phyloP scores from a whole-genome alignment of 768 basidiomycete genomes.

The Russula earlei region DNA sequence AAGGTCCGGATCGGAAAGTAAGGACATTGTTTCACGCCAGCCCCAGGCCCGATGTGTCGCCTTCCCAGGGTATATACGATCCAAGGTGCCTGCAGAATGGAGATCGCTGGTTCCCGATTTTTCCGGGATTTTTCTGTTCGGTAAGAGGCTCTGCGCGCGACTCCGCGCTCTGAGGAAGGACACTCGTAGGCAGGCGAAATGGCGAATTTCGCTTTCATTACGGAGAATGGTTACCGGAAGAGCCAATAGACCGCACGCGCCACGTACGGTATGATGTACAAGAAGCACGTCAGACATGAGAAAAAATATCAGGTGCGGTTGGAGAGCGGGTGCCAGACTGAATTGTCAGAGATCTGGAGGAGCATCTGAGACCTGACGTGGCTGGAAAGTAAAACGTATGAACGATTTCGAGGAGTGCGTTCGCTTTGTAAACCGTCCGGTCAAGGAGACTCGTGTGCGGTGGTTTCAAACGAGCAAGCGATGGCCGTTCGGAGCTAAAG shows the following conservation, averaged over 20 bases:
- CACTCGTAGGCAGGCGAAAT: background rate
- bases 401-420: background rate
- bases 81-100: background rate
- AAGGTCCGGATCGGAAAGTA: background rate
- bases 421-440: background rate
- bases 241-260: background rate
- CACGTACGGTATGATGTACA: constrained; percentile 12
- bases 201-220: background rate
- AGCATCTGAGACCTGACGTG: background rate
- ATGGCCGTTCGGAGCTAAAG: background rate
- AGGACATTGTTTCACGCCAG: background rate
- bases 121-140: background rate
- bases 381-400: background rate
- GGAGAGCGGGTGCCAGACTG: constrained; percentile 3
- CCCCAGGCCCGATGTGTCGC: background rate
- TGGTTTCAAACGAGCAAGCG: too few species aligned
- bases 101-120: background rate
- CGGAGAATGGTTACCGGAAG: background rate
- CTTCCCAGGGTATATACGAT: background rate
- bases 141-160: background rate
- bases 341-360: background rate
- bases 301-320: constrained; percentile 11
- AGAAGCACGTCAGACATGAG: constrained; percentile 9
- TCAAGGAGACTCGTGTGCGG: background rate
- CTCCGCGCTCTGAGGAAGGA: constrained; percentile 2